Evolutionary conservation across 306 rosid species (phyloP), one percentile per base, ranked within the genome.

Genomic region (Arachis stenosperma): DNA sequence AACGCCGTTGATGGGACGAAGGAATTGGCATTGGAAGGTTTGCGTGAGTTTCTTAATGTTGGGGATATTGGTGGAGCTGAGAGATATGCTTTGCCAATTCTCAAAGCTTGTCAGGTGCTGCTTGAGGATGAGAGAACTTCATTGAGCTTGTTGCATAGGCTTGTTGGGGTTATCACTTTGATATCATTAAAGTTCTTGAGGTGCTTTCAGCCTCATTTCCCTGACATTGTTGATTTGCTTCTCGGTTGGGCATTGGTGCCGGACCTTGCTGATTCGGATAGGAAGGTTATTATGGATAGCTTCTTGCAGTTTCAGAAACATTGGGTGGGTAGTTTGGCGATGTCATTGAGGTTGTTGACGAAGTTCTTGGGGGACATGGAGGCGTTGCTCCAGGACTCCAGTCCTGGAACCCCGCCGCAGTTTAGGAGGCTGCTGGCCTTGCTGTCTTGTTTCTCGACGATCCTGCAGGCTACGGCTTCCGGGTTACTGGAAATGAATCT

Each of bases 91-190:
- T 73, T 93, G 78, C 86, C 93, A 0, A 90, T 93, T 76, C 93
- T 93, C 67, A 90, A 93, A 81, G 98, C 96, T 29, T 90, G 97
- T 64, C 96, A 93, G 79, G 89, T 81, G 48, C 84, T 93, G 39
- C 90, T 93, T 36, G 98, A 93, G 88, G 98, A 93, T 69, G 96
- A 93, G 87, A 87, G 97, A 78, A 93, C 98, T 79, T 90, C 97
- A 69, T 71, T 89, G 84, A 77, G 74, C 65, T 75, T 89, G 70
- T 85, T 93, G 72, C 93, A 83, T 59, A 82, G 78, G 51, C 86
- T 93, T 67, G 61, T 89, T 5, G 92, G 96, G 11, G 89, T 93
- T 63, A 82, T 90, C 29, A 89, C 96, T 30, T 73, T 89, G 85
- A 88, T 93, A 61, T 89, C 92, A 0, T 67, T 89, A 84, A 93